These are phyloP conservation scores for apple (Malus domestica) DNA, from an alignment of 306 rosid species.

Conservation along the genomic window DNA sequence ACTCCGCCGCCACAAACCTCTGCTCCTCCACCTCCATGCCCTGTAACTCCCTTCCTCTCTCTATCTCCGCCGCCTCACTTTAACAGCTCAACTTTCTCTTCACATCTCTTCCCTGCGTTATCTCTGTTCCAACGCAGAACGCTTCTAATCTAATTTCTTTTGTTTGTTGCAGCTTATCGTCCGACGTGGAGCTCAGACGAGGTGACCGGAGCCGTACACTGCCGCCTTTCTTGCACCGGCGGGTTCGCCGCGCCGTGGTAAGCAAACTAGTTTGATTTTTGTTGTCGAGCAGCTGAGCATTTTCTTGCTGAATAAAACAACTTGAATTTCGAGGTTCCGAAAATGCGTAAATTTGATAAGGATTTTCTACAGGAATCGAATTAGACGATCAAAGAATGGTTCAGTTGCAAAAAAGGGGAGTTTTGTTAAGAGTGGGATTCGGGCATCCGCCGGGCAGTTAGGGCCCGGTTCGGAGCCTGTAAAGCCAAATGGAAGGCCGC, in stretches of 20 bases:
- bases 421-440: slow-evolving; percentile 48
- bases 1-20: slow-evolving; percentile 33
- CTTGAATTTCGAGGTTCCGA: background rate
- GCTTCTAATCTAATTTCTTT: background rate
- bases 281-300: background rate
- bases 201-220: slow-evolving; percentile 28
- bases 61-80: background rate
- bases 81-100: background rate
- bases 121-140: background rate
- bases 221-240: slow-evolving; percentile 44
- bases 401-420: slow-evolving; percentile 37
- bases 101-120: background rate
- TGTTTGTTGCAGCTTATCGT: slow-evolving; percentile 44
- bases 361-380: slow-evolving; percentile 40
- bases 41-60: slow-evolving; percentile 29
- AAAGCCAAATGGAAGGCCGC: slow-evolving; percentile 53
- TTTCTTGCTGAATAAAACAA: background rate
- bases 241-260: slow-evolving; percentile 54
- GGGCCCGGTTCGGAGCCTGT: slow-evolving; percentile 68
- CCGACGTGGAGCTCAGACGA: slow-evolving; percentile 75
- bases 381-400: slow-evolving; percentile 29
- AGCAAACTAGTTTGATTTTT: background rate
- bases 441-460: slow-evolving; percentile 49
- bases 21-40: slow-evolving; percentile 34
- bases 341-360: background rate